Evolutionary conservation across 2,329 filamentous ascomycete genomes (phyloP).

Genomic region (Beauveria sp.): DNA sequence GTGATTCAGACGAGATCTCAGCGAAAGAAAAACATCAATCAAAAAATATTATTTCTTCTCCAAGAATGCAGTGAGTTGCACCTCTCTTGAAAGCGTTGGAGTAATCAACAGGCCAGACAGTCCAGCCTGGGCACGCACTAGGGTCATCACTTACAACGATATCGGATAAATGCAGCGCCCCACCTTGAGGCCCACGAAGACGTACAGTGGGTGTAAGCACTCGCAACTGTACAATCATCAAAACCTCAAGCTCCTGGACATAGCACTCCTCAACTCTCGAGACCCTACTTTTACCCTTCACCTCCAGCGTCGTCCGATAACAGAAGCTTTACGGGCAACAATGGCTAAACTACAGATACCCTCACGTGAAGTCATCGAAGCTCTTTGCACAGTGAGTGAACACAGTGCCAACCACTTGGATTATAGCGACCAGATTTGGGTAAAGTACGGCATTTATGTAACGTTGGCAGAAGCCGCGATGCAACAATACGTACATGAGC

Average conservation of each 20-base stretch:
- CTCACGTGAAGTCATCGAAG: neutral
- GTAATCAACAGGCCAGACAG: too few relatives aligned
- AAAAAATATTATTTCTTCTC: too few relatives aligned
- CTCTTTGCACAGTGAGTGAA: neutral
- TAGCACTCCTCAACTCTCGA: neutral
- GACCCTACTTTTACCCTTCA: neutral
- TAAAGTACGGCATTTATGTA: slow-evolving; percentile 8
- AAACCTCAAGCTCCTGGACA: neutral
- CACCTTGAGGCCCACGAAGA: neutral
- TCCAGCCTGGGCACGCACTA: neutral
- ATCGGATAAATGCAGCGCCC: neutral
- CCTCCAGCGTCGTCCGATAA: neutral
- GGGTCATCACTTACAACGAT: neutral
- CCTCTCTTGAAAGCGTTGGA: too few relatives aligned
- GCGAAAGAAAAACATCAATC: too few relatives aligned
- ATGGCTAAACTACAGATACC: neutral
- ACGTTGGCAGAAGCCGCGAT: slow-evolving; percentile 8
- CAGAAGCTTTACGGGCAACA: neutral
- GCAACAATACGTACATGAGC: slow-evolving; percentile 5
- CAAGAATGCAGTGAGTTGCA: too few relatives aligned
- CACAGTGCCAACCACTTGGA: too few relatives aligned
- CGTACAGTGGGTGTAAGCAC: neutral
- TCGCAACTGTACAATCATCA: neutral
- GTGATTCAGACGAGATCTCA: too few relatives aligned
- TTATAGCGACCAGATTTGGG: neutral